Evolutionary conservation across 441 rosid genomes (phyloP).

Genomic region (Pelargonium fulgidum): DNA sequence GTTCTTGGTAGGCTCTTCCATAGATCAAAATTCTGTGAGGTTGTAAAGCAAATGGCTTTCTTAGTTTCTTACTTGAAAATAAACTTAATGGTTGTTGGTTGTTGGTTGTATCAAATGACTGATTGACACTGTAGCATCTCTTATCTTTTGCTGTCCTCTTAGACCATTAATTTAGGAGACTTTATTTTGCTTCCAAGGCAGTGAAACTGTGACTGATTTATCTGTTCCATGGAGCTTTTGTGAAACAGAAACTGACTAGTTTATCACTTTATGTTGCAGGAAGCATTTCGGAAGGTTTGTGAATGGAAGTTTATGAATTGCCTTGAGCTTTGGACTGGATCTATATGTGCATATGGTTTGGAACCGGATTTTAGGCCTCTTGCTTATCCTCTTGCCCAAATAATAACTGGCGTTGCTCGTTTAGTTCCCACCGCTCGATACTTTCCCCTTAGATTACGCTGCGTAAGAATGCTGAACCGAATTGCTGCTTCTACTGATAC

Average conservation of each 20-base stretch:
- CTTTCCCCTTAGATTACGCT: slow-evolving; percentile 80
- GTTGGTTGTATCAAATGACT: too few relatives aligned
- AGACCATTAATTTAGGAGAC: too few relatives aligned
- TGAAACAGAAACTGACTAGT: background rate
- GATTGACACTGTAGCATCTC: too few relatives aligned
- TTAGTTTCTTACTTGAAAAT: too few relatives aligned
- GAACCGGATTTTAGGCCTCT: slow-evolving; percentile 78
- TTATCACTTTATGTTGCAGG: slow-evolving; percentile 31
- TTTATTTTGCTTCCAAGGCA: too few relatives aligned
- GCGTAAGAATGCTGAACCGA: slow-evolving; percentile 82
- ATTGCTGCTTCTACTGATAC: slow-evolving; percentile 68
- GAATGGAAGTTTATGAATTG: slow-evolving; percentile 94
- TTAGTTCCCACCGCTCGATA: slow-evolving; percentile 91
- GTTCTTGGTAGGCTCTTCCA: too few relatives aligned
- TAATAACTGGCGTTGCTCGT: slow-evolving; percentile 79
- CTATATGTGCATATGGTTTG: slow-evolving; percentile 60
- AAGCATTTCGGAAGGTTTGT: slow-evolving; percentile 82
- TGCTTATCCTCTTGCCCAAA: slow-evolving; percentile 83
- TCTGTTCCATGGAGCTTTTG: background rate
- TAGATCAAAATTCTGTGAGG: too few relatives aligned
- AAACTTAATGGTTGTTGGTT: too few relatives aligned
- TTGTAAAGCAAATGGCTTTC: too few relatives aligned
- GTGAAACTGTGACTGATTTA: background rate
- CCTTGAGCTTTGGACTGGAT: slow-evolving; percentile 97
- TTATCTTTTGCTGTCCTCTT: too few relatives aligned